Percentiles rank a stretch among this genome's conserved stretches.
Conservation (phyloP, 768 basidiomycete genomes). For the Dacryopinax primogenitus region DNA sequence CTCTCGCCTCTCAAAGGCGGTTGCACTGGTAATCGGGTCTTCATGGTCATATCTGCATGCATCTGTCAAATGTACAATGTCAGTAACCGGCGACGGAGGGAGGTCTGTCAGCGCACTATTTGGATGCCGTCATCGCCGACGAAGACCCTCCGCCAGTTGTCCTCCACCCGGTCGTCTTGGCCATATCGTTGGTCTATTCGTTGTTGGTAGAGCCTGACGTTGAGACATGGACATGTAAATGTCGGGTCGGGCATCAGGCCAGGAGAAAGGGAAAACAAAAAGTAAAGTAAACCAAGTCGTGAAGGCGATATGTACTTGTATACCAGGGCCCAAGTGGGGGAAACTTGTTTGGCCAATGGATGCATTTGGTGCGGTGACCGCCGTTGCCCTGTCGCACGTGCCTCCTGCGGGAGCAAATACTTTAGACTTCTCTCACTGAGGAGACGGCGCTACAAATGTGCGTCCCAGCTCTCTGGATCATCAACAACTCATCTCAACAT, state of each 20-base stretch:
- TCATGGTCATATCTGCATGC: background rate
- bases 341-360: background rate
- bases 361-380: background rate
- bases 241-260: background rate
- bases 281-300: background rate
- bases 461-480: too few species aligned
- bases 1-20: background rate
- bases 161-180: background rate
- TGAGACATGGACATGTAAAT: background rate
- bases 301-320: conserved; percentile 3
- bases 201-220: background rate
- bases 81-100: background rate
- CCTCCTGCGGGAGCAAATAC: background rate
- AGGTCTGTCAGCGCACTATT: background rate
- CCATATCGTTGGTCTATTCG: background rate
- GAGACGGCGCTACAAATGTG: too few species aligned
- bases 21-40: background rate
- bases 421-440: background rate
- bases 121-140: background rate
- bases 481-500: too few species aligned
- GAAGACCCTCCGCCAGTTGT: background rate
- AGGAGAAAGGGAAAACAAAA: background rate
- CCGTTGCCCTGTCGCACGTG: background rate
- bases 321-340: background rate
- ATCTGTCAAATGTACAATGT: background rate